Evolutionary conservation across 2,329 filamentous ascomycete genomes (phyloP), one percentile per base, ranked within the genome.

Genomic region (Fusarium sulawesiense): DNA sequence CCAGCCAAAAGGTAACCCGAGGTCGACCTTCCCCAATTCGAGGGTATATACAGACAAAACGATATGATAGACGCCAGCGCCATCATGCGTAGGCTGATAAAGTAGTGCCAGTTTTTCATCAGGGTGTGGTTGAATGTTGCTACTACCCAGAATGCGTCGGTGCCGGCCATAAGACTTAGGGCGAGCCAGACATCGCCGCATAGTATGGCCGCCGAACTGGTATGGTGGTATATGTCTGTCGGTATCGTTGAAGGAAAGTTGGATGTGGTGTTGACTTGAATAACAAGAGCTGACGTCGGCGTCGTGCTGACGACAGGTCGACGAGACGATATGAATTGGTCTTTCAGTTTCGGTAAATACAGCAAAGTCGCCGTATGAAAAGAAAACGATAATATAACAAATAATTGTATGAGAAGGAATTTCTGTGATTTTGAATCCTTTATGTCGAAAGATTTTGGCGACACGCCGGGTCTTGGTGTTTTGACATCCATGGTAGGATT

Each of bases 261-360:
- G 6, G 9, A 29, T 2, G 23, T 41, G 3, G 11, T 6, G 18
- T 51, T 51, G 48, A 16, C 12, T 4, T 27, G 21, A 4, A 9
- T 6, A 4, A 20, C 25, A 4, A 18, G 3, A 3, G 23, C 1
- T 2, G 48, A 5, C 9, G 13, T 6, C 14, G 21, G 21, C 21
- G 18, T 20, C 4, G 29, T 25, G 3, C 1, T 20, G 14, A 1
- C 4, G 1, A 20, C 2, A 0, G 8, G 1, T 3, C 4, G 18
- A 1, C 1, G 23, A 20, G 32, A 7, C 0, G 3, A 12, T 2
- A 18, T 4, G 0, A 51, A 14, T 1, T 4, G 4, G 0, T 20
- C 1, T 7, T 41, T 51, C 7, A 51, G 2, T 2, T 6, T 20
- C 1, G 48, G 23, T 10, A 51, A 1, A 10, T 20, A 13, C 0